Conservation (phyloP, 805 yeast species). For the Teunomyces gatunensis region DNA sequence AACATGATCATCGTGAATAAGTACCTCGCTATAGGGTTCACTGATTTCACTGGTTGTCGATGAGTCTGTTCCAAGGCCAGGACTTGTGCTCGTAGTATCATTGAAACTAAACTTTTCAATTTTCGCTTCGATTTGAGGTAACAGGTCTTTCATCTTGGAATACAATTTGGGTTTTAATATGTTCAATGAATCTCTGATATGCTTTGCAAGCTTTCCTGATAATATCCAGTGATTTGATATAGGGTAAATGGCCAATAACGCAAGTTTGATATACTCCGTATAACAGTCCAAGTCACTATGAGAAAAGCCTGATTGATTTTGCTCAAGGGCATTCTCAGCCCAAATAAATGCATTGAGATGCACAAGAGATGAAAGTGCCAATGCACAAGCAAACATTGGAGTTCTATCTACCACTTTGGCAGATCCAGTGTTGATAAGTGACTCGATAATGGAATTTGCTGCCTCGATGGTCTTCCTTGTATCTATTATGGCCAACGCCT, state of each 20-base stretch:
- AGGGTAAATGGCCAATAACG: conserved; percentile 47
- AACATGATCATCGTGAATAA: background rate
- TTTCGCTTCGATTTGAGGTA: conserved; percentile 17
- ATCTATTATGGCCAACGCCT: conserved; percentile 47
- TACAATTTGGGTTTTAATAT: conserved; percentile 44
- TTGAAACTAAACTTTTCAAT: conserved; percentile 1
- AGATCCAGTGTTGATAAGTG: conserved; percentile 48
- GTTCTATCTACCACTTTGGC: conserved; percentile 43
- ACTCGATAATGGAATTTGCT: conserved; percentile 47
- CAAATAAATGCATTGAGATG: conserved; percentile 54
- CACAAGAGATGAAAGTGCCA: conserved; percentile 52
- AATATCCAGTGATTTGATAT: conserved; percentile 52
- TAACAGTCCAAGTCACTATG: conserved; percentile 36
- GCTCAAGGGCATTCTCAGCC: conserved; percentile 30
- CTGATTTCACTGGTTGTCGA: background rate
- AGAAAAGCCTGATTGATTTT: conserved; percentile 1
- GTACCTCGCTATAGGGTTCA: background rate
- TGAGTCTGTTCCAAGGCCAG: background rate
- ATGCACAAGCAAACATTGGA: conserved; percentile 51
- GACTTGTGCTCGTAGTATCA: background rate
- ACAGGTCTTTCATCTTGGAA: conserved; percentile 31
- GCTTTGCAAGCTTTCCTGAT: conserved; percentile 45
- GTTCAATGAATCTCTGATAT: conserved; percentile 44
- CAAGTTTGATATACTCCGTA: conserved; percentile 48
- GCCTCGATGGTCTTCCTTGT: conserved; percentile 55